Conservation (phyloP, 139 green algal genomes). For the Pleodorina starrii region DNA sequence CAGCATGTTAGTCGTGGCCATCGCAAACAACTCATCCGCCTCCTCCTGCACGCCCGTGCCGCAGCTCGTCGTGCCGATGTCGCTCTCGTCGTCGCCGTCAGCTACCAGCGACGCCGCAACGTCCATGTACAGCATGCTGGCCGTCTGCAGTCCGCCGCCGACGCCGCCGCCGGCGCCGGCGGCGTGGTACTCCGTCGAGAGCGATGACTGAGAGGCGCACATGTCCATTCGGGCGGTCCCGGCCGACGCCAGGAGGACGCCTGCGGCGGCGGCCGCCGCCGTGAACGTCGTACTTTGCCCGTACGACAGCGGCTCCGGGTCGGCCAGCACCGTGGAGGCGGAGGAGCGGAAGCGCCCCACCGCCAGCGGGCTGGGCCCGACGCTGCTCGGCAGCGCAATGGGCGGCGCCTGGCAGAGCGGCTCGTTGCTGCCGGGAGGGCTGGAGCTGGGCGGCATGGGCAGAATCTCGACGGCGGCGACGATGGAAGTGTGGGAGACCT, state of each 20-base stretch:
- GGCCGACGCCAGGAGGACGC: neutral
- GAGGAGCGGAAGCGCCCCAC: conserved; percentile 24
- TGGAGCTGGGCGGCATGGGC: neutral
- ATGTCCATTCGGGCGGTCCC: conserved; percentile 18
- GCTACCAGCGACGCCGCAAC: conserved; percentile 23
- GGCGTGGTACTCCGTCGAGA: conserved; percentile 15
- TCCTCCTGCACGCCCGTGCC: conserved; percentile 28
- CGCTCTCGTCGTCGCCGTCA: conserved; percentile 39
- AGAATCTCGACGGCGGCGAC: neutral
- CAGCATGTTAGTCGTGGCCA: neutral
- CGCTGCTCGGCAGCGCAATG: neutral
- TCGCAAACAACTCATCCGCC: conserved; percentile 14
- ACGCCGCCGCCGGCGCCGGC: neutral
- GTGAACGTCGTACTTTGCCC: neutral
- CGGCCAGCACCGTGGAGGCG: neutral
- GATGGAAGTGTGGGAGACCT: conserved; percentile 23
- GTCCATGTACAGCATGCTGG: conserved; percentile 26
- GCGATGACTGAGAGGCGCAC: conserved; percentile 23
- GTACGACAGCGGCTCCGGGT: neutral
- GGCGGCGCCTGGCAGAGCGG: neutral
- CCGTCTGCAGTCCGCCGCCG: neutral
- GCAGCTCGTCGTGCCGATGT: conserved; percentile 33
- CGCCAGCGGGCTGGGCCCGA: neutral
- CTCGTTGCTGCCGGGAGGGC: neutral
- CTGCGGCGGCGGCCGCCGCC: neutral